Base-by-base conservation (phyloP, 176 grass and related monocot genomes). In the Cymbopogon citratus region DNA sequence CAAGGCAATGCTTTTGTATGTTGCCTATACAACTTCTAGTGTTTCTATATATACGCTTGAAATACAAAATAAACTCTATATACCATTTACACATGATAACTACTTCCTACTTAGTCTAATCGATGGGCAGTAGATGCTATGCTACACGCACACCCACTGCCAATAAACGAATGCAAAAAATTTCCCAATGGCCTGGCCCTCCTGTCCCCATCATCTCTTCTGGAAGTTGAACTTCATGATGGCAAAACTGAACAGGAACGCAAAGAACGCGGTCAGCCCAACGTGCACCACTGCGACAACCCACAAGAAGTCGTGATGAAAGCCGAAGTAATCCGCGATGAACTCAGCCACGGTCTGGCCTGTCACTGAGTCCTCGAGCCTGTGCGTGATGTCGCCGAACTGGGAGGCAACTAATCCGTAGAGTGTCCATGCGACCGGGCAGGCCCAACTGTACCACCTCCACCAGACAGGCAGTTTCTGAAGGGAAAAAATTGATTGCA, bases 201-300 rank as follows among this genome's bases (percentile, higher is more conserved):
- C 34, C 29, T 18, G 5, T 63, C 27, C 18, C 93, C 73, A 94
- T 89, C 91, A 97, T 89, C 94, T 89, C 65, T 51, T 97, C 78
- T 97, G 94, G 82, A 94, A 94, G 85, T 97, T 97, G 70, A 91
- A 91, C 75, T 76, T 91, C 84, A 90, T 92, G 64, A 97, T 97
- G 13, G 89, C 81, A 13, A 97, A 88, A 69, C 86, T 92, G 71
- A 97, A 97, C 74, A 91, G 69, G 89, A 91, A 91, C 1, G 94
- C 89, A 6, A 97, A 94, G 3, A 91, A 9, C 40, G 90, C 10
- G 19, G 79, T 19, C 66, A 89, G 87, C 60, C 44, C 82, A 6
- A 91, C 84, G 25, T 91, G 75, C 75, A 97, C 63, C 69, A 78
- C 65, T 0, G 94, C 94, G 5, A 97, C 94, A 9, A 83, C 39